Base-by-base conservation (phyloP, 2,329 filamentous ascomycete genomes). In the Fusarium haematococcum region DNA sequence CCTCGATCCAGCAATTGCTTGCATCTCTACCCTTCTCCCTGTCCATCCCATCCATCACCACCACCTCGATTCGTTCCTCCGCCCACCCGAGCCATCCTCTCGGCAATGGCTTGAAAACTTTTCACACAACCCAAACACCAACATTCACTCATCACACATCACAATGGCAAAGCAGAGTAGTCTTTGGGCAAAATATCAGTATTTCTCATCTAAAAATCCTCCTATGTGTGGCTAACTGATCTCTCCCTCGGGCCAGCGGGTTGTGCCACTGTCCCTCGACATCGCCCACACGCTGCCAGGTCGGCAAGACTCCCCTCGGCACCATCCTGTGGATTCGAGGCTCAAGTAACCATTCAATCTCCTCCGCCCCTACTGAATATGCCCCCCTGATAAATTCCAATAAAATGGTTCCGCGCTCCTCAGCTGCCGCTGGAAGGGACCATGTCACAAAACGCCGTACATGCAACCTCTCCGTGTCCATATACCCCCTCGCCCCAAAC, bases 391-490 rank as follows among this genome's bases (percentile, higher is more conserved):
- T 41, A 52, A 52, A 64, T 54, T 73, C 67, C 69, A 69, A 67
- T 50, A 59, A 74, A 75, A 68, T 64, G 59, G 63, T 32, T 33
- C 59, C 69, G 43, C 69, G 6, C 39, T 35, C 41, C 41, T 30
- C 23, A 41, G 45, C 43, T 62, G 27, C 39, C 56, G 66, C 56
- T 60, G 58, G 57, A 27, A 56, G 70, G 70, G 63, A 64, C 75
- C 75, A 75, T 77, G 65, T 69, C 57, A 75, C 60, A 76, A 73
- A 79, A 81, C 80, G 74, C 80, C 79, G 56, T 78, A 78, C 80
- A 78, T 75, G 70, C 64, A 71, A 65, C 74, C 56, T 71, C 77
- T 75, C 58, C 62, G 56, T 75, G 56, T 69, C 65, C 68, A 67
- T 66, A 25, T 32, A 75, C 70, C 63, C 70, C 63, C 63, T 74